phyloP scores from a whole-genome alignment of 345 rosid genomes.

The Leavenworthia alabamica region DNA sequence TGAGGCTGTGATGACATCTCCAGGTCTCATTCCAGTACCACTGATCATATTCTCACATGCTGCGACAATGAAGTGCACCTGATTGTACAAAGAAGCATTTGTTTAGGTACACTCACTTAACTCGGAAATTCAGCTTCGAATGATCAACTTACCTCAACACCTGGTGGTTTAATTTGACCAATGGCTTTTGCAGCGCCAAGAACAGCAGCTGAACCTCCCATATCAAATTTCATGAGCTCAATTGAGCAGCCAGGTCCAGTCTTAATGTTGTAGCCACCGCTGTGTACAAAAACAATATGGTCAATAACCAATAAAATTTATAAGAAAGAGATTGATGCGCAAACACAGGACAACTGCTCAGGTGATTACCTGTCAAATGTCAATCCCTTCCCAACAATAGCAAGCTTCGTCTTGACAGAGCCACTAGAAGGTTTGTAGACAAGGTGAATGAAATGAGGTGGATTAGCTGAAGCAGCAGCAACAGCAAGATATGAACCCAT shows the following conservation, averaged over 20 bases:
- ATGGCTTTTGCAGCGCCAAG: constrained; percentile 96
- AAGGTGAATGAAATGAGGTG: constrained; percentile 83
- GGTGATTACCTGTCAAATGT: constrained; percentile 79
- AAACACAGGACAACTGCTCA: constrained; percentile 1
- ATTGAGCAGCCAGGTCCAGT: constrained; percentile 79
- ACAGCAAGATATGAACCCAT: constrained; percentile 97
- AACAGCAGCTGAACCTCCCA: constrained; percentile 97
- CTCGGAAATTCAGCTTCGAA: neutral
- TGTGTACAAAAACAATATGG: constrained; percentile 21
- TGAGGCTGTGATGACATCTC: constrained; percentile 90
- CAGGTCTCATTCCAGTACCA: constrained; percentile 99
- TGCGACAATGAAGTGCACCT: constrained; percentile 92
- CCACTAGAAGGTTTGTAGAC: constrained; percentile 77
- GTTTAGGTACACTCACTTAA: neutral
- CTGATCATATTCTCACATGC: constrained; percentile 99
- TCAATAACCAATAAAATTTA: neutral
- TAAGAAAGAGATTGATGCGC: neutral
- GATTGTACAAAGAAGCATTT: constrained; percentile 12
- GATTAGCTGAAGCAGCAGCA: constrained; percentile 93
- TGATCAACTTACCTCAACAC: constrained; percentile 61
- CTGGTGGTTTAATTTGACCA: constrained; percentile 81
- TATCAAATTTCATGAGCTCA: constrained; percentile 86
- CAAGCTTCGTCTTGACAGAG: constrained; percentile 70
- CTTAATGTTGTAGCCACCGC: constrained; percentile 99
- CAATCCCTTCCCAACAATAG: constrained; percentile 86